Evolutionary conservation across 2,329 filamentous ascomycete genomes (phyloP).

Genomic region (Aspergillus sclerotialis): DNA sequence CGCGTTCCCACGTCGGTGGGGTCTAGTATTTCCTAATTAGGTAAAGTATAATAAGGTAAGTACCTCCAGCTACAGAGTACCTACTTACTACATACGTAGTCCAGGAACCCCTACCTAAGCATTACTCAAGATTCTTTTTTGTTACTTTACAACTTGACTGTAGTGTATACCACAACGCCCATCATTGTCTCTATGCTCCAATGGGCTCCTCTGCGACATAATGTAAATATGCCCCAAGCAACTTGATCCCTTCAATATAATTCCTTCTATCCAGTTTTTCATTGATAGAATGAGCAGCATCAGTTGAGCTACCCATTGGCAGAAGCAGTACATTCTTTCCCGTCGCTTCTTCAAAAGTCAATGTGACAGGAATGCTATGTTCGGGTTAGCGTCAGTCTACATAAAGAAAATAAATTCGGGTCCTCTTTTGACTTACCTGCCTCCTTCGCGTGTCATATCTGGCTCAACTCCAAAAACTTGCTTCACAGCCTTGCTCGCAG

Average conservation of each 20-base stretch:
- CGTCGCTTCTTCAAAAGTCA: slow-evolving; percentile 95
- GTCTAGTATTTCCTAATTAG: too few relatives aligned
- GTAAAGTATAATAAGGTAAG: too few relatives aligned
- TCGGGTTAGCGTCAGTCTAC: slow-evolving; percentile 14
- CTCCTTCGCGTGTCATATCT: slow-evolving; percentile 93
- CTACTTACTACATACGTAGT: too few relatives aligned
- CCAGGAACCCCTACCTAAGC: too few relatives aligned
- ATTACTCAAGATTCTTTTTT: too few relatives aligned
- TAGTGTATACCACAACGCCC: too few relatives aligned
- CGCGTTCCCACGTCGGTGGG: too few relatives aligned
- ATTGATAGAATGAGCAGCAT: slow-evolving; percentile 95
- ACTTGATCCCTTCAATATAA: slow-evolving; percentile 96
- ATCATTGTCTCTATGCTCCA: not conserved
- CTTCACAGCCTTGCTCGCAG: slow-evolving; percentile 91
- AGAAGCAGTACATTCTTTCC: slow-evolving; percentile 95
- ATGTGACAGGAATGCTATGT: slow-evolving; percentile 83
- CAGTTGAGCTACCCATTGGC: slow-evolving; percentile 95
- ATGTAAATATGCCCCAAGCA: slow-evolving; percentile 90
- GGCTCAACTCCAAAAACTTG: slow-evolving; percentile 89
- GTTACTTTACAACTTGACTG: too few relatives aligned
- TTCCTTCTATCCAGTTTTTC: slow-evolving; percentile 96
- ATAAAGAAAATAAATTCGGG: not conserved
- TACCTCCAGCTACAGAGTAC: too few relatives aligned
- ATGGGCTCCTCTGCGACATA: slow-evolving; percentile 88
- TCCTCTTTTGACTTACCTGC: slow-evolving; percentile 52